Conservation (phyloP, 225 moss, liverwort and hornwort species). For the Asterella californica region DNA sequence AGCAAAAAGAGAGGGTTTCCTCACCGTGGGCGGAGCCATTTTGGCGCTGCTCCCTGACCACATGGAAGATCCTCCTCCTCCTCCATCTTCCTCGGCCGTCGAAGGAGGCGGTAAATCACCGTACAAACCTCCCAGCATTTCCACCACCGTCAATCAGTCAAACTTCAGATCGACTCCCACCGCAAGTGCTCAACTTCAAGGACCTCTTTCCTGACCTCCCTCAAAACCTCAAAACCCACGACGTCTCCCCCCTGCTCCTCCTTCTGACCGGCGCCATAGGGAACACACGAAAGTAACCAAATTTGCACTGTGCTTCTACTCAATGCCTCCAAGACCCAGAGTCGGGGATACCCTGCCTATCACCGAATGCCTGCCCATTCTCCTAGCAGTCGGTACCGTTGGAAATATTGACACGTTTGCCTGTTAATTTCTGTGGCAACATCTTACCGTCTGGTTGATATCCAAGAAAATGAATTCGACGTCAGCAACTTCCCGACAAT, state of each 20-base stretch:
- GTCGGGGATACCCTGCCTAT: neutral
- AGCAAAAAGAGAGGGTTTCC: slow-evolving; percentile 76
- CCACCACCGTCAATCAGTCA: neutral
- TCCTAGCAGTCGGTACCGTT: neutral
- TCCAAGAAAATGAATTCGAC: too few species aligned
- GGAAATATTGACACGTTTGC: neutral
- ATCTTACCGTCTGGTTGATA: too few species aligned
- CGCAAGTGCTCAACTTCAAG: neutral
- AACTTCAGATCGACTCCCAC: neutral
- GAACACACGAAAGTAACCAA: neutral
- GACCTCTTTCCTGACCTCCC: neutral
- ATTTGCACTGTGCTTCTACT: neutral
- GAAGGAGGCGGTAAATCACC: slow-evolving; percentile 98
- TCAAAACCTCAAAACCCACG: neutral
- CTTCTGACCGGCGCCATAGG: neutral
- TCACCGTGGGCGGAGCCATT: slow-evolving; percentile 78
- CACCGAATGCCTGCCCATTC: neutral
- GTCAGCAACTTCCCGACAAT: too few species aligned
- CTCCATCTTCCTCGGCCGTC: slow-evolving; percentile 70
- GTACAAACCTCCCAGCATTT: slow-evolving; percentile 95
- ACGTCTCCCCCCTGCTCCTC: neutral
- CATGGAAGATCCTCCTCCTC: slow-evolving; percentile 47
- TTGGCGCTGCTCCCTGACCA: slow-evolving; percentile 78
- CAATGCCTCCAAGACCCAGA: neutral
- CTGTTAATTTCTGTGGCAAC: neutral